These are phyloP conservation scores for Bothriochloa decipiens DNA, from an alignment of 176 grass and related monocot genomes.

Conservation along the genomic window DNA sequence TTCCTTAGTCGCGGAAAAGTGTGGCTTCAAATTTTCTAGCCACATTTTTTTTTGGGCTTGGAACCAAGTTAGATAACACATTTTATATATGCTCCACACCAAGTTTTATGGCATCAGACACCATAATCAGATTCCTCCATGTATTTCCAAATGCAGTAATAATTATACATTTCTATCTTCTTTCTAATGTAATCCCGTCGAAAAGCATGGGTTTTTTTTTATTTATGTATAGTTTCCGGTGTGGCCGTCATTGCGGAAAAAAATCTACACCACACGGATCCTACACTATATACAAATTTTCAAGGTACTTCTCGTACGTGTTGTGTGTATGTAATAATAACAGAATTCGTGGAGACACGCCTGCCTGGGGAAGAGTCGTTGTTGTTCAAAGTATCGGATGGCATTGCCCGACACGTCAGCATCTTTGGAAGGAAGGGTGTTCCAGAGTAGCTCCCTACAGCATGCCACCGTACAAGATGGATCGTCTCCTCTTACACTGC, in stretches of 20 bases:
- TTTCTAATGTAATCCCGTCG: background rate
- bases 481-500: constrained; percentile 13
- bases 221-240: background rate
- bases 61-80: background rate
- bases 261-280: background rate
- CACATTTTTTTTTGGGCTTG: too few species aligned
- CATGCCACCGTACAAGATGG: constrained; percentile 33
- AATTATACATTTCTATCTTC: constrained; percentile 4
- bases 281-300: constrained; percentile 19
- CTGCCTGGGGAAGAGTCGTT: constrained; percentile 22
- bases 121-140: constrained; percentile 9
- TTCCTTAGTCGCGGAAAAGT: too few species aligned
- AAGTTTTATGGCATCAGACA: background rate
- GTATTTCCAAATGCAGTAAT: constrained; percentile 2
- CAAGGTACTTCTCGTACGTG: background rate
- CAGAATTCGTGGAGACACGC: background rate
- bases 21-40: too few species aligned
- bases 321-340: background rate
- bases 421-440: constrained; percentile 37
- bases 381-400: background rate
- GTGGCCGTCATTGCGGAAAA: background rate
- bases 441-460: constrained; percentile 37
- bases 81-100: background rate
- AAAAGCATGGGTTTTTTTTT: constrained; percentile 8
- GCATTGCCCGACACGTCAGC: constrained; percentile 21